These are phyloP conservation scores for Sideroxylon spinosum DNA, from an alignment of 179 eudicot genomes.

Conservation along the genomic window DNA sequence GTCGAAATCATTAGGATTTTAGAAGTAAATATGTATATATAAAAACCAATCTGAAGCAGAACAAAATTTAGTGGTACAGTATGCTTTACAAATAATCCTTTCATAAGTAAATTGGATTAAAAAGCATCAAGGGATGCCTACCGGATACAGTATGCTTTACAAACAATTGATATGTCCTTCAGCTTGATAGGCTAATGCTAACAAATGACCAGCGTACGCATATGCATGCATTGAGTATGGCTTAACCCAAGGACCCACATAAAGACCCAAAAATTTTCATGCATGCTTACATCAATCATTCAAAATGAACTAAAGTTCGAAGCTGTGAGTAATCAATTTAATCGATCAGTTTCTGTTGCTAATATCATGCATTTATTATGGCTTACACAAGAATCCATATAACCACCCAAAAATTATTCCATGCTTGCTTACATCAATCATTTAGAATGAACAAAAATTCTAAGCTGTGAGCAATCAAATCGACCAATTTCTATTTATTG, in stretches of 20 bases:
- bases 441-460: too few relatives aligned
- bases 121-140: too few relatives aligned
- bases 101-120: too few relatives aligned
- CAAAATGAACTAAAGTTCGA: background rate
- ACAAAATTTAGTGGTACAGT: background rate
- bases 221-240: background rate
- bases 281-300: background rate
- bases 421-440: too few relatives aligned
- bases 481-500: too few relatives aligned
- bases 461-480: too few relatives aligned
- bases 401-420: too few relatives aligned
- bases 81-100: too few relatives aligned
- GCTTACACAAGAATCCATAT: too few relatives aligned
- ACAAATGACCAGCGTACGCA: background rate
- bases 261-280: background rate
- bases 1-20: background rate
- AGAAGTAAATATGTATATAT: conserved; percentile 3
- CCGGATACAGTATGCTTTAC: background rate
- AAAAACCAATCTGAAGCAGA: background rate
- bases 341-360: too few relatives aligned
- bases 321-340: background rate
- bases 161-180: background rate
- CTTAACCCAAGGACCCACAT: background rate
- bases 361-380: too few relatives aligned
- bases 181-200: conserved; percentile 4